Evolutionary conservation across 2,329 filamentous ascomycete species (phyloP), one percentile per base, ranked within the genome.

Genomic region (Colletotrichum limetticola): DNA sequence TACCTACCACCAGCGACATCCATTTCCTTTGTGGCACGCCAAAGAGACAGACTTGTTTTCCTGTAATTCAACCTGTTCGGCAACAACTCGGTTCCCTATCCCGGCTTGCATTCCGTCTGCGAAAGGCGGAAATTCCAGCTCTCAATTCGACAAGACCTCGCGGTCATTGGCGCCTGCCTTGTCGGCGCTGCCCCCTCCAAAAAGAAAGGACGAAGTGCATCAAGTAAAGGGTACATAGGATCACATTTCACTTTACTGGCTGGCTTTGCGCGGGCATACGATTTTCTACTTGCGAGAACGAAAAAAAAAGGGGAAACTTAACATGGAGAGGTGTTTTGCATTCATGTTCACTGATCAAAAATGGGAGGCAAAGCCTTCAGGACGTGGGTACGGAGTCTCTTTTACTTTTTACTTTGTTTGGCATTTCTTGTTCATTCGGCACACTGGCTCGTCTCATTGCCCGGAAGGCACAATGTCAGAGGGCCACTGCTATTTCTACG

Each of bases 321-420:
- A 80, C 73, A 83, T 73, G 80, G 82, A 68, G 77, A 60, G 77
- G 76, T 76, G 76, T 82, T 75, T 80, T 83, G 82, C 82, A 84
- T 84, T 80, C 19, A 76, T 77, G 75, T 77, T 80, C 75, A 82
- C 81, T 80, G 81, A 80, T 78, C 77, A 81, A 80, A 81, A 81
- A 79, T 52, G 75, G 75, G 76, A 72, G 75, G 37, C 65, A n/a
- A 56, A 22, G 14, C 35, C 56, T 61, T 61, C 66, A 58, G 56
- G 66, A 60, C 67, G 61, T 19, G 71, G 68, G 74, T 59, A 68
- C 52, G 63, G 72, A 56, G 66, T 72, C 71, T 68, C 59, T 69
- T 46, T 68, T 66, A 72, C 76, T 67, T 57, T 42, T 42, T 67
- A 59, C 68, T 35, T 62, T 71, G 28, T 37, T n/a, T 22, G 26